Base-by-base conservation (phyloP, 768 basidiomycete genomes). In the Coprinopsis cinerea region DNA sequence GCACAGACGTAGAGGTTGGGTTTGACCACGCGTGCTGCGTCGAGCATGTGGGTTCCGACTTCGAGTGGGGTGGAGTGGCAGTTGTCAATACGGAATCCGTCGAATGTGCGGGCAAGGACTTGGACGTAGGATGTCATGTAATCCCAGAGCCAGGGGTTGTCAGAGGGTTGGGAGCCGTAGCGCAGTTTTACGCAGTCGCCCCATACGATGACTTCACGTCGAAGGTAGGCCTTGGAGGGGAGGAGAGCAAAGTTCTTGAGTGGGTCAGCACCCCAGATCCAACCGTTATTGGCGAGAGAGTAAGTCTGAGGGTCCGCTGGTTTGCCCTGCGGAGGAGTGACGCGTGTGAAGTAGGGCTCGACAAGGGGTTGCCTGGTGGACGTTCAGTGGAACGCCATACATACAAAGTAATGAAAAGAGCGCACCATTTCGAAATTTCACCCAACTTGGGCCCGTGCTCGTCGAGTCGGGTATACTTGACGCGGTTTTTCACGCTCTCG, bases 71-170 rank as follows among this genome's bases (percentile, higher is more conserved):
- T 99, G 2, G 95, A 98, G 67, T 99, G 95, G 54, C 92, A 96
- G 62, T 99, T 99, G 68, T 99, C 96, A 58, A 99, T 86, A 24
- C 96, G 82, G 78, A 99, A 99, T 9, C 96, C 96, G 53, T 97
- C 88, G 62, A 97, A 99, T 6, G 79, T 77, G 32, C 68, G 70
- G 0, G 95, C 96, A 23, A 98, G 83, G 7, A 75, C 74, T 43
- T 75, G 76, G 49, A 93, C 89, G 57, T 99, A 98, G 47, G 73
- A 69, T 10, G 76, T 84, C 82, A 98, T 97, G 67, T 92, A 85
- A 27, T 78, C 63, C 96, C 96, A 99, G 36, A 98, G 71, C 90
- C 90, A 97, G 0, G 92, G 92, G 64, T 94, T 96, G 55, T 85
- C 84, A 0, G 77, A 70, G 1, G 87, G 86, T 5, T 76, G 76